Conservation (phyloP, 2,329 filamentous ascomycete species). For the Blastomyces parvus region DNA sequence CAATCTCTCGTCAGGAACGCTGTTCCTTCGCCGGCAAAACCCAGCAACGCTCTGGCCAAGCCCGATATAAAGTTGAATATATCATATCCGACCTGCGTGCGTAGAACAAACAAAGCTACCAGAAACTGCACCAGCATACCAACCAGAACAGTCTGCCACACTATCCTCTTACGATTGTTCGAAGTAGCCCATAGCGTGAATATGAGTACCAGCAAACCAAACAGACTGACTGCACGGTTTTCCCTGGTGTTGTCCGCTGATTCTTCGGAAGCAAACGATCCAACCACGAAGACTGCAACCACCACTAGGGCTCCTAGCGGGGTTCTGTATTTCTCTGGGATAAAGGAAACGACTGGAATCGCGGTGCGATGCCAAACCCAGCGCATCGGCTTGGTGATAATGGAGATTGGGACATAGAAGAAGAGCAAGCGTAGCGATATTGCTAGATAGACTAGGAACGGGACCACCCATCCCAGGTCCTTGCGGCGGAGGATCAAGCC, state of each 20-base stretch:
- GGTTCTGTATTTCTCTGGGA: constrained; percentile 58
- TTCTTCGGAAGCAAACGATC: constrained; percentile 64
- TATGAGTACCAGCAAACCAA: constrained; percentile 66
- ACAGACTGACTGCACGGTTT: constrained; percentile 71
- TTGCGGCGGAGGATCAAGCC: constrained; percentile 61
- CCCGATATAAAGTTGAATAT: constrained; percentile 84
- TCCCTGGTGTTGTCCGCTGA: constrained; percentile 64
- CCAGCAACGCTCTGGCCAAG: constrained; percentile 62
- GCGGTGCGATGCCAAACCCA: constrained; percentile 59
- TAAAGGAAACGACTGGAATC: constrained; percentile 47
- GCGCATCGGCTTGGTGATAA: constrained; percentile 57
- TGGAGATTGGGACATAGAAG: constrained; percentile 59
- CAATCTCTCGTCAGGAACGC: constrained; percentile 54
- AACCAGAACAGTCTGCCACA: constrained; percentile 72
- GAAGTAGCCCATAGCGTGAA: constrained; percentile 60
- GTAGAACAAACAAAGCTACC: constrained; percentile 77
- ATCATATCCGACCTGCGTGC: constrained; percentile 70
- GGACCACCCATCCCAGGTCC: constrained; percentile 71
- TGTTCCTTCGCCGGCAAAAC: constrained; percentile 65
- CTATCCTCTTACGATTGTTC: constrained; percentile 49
- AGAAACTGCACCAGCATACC: constrained; percentile 86
- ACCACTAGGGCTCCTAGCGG: constrained; percentile 54
- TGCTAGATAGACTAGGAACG: constrained; percentile 70
- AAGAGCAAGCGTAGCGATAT: constrained; percentile 66
- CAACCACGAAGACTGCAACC: constrained; percentile 65